Evolutionary conservation across 257 asterid species (phyloP).

Genomic region (Sherardia arvensis): DNA sequence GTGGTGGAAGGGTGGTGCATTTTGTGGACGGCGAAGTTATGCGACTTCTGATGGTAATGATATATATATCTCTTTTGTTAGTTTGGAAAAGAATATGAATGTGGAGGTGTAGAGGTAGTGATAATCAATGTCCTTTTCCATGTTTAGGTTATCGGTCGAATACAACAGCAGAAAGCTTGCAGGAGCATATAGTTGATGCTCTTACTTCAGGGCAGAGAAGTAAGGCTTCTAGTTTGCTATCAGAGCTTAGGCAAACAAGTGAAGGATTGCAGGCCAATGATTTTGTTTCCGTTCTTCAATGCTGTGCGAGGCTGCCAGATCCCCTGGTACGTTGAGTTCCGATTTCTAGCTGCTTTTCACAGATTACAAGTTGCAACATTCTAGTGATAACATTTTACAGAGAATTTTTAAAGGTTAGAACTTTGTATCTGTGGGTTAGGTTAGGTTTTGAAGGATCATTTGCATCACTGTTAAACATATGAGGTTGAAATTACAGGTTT

Average conservation of each 20-base stretch:
- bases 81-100: neutral
- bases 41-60: slow-evolving; percentile 18
- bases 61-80: neutral
- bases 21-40: slow-evolving; percentile 16
- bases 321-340: slow-evolving; percentile 50
- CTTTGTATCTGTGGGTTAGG: neutral
- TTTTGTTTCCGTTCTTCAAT: slow-evolving; percentile 50
- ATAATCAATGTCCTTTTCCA: slow-evolving; percentile 7
- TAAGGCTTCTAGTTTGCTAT: slow-evolving; percentile 55
- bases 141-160: slow-evolving; percentile 28
- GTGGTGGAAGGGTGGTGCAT: slow-evolving; percentile 26
- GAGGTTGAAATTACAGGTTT: neutral
- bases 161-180: slow-evolving; percentile 22
- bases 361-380: neutral
- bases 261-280: slow-evolving; percentile 35
- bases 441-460: neutral
- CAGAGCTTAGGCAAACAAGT: slow-evolving; percentile 33
- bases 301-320: slow-evolving; percentile 66
- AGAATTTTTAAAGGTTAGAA: too few species aligned
- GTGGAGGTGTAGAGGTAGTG: neutral
- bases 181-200: slow-evolving; percentile 49
- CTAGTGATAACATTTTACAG: neutral
- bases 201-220: slow-evolving; percentile 55
- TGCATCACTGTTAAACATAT: neutral
- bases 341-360: neutral